phyloP scores from a whole-genome alignment of 805 yeast species.

The Ogataea sp. region DNA sequence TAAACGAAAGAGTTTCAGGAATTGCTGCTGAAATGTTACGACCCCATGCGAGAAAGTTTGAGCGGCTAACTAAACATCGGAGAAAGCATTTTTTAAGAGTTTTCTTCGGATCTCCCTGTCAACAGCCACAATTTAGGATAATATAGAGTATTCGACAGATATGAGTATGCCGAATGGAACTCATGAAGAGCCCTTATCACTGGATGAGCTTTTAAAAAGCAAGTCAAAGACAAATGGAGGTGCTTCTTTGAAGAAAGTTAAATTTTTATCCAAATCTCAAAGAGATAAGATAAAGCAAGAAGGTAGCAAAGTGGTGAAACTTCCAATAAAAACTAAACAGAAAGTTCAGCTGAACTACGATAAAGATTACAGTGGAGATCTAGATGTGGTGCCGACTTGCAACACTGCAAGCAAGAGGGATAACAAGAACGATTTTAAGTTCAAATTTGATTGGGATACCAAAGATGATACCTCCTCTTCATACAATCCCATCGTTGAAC shows the following conservation, averaged over 20 bases:
- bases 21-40: too few species aligned
- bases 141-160: too few species aligned
- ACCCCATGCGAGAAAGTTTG: too few species aligned
- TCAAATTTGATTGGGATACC: slow-evolving; percentile 64
- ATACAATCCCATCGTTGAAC: slow-evolving; percentile 32
- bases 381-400: too few species aligned
- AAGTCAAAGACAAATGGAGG: slow-evolving; percentile 11
- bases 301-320: slow-evolving; percentile 5
- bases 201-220: slow-evolving; percentile 29
- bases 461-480: slow-evolving; percentile 55
- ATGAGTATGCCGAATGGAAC: too few species aligned
- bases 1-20: too few species aligned
- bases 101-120: too few species aligned
- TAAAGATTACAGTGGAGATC: neutral
- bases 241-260: slow-evolving; percentile 6
- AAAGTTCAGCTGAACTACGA: neutral
- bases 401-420: too few species aligned
- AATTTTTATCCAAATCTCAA: slow-evolving; percentile 38
- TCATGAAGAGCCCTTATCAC: slow-evolving; percentile 24
- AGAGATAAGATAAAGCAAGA: slow-evolving; percentile 26
- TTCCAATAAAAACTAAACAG: slow-evolving; percentile 3
- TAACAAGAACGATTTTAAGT: too few species aligned
- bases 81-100: too few species aligned
- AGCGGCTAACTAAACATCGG: too few species aligned
- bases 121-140: too few species aligned